Evolutionary conservation across 2,329 filamentous ascomycete genomes (phyloP).

Genomic region (Penicillium glabrum): DNA sequence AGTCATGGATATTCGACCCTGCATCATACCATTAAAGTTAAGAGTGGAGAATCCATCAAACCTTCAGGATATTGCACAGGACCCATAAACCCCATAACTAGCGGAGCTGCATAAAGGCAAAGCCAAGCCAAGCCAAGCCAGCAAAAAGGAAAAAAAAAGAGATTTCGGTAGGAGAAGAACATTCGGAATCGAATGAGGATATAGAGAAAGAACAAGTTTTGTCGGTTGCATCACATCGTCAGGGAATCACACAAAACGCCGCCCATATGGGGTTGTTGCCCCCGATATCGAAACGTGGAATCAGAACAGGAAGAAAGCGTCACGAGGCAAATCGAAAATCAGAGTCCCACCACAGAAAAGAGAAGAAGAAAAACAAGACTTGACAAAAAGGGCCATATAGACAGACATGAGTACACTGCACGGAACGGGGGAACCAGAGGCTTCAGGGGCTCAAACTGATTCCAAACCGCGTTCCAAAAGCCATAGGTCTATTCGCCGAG

Average conservation of each 20-base stretch:
- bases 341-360: constrained; percentile 1
- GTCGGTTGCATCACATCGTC: constrained; percentile 23
- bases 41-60: constrained; percentile 1
- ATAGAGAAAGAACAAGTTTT: constrained; percentile 10
- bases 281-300: constrained; percentile 9
- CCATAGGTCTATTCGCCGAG: constrained; percentile 16
- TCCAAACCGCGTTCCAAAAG: constrained; percentile 8
- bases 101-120: background rate
- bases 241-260: constrained; percentile 24
- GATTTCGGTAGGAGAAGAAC: background rate
- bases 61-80: background rate
- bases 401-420: constrained; percentile 11
- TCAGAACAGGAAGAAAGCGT: background rate
- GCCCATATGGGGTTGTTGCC: constrained; percentile 2
- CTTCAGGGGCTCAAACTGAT: background rate
- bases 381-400: constrained; percentile 1
- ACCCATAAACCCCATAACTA: background rate
- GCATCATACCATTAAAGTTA: background rate
- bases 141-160: background rate
- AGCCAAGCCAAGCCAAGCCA: background rate
- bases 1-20: background rate
- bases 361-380: constrained; percentile 2
- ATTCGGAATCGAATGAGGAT: background rate
- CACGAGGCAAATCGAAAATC: constrained; percentile 1
- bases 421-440: background rate